Evolutionary conservation across 2,329 filamentous ascomycete species (phyloP).

Genomic region (Calonectria pseudoturangicola): DNA sequence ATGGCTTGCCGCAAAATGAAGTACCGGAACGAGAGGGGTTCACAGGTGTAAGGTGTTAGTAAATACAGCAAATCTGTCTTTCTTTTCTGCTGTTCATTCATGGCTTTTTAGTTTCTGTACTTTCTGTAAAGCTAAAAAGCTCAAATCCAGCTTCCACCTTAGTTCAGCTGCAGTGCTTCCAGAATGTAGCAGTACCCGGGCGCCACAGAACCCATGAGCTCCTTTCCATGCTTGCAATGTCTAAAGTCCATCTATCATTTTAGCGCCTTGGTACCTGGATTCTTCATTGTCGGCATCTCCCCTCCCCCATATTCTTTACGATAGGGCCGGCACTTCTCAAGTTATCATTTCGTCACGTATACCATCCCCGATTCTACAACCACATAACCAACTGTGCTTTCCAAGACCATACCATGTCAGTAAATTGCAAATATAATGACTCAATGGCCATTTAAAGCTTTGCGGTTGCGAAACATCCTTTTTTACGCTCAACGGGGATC

Average conservation of each 20-base stretch:
- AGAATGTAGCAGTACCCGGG: neutral
- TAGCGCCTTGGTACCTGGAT: neutral
- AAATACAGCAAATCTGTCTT: neutral
- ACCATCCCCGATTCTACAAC: too few relatives aligned
- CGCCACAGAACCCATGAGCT: neutral
- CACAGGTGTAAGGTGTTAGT: neutral
- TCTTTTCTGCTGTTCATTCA: neutral
- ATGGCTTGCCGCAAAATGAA: neutral
- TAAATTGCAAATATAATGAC: too few relatives aligned
- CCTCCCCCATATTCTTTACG: too few relatives aligned
- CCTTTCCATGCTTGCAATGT: constrained; percentile 4
- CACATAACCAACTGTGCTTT: too few relatives aligned
- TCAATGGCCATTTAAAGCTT: too few relatives aligned
- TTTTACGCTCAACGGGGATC: neutral
- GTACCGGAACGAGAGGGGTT: neutral
- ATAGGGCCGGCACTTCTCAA: too few relatives aligned
- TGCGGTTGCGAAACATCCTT: neutral
- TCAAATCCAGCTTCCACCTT: neutral
- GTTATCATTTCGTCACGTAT: too few relatives aligned
- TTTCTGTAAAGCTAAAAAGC: neutral
- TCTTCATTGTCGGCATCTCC: too few relatives aligned
- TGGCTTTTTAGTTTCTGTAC: neutral
- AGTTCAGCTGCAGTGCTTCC: neutral
- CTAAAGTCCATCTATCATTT: neutral
- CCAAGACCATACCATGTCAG: too few relatives aligned